Evolutionary conservation across 2,329 filamentous ascomycete species (phyloP), one percentile per base, ranked within the genome.

Genomic region (Fusarium hainanense): DNA sequence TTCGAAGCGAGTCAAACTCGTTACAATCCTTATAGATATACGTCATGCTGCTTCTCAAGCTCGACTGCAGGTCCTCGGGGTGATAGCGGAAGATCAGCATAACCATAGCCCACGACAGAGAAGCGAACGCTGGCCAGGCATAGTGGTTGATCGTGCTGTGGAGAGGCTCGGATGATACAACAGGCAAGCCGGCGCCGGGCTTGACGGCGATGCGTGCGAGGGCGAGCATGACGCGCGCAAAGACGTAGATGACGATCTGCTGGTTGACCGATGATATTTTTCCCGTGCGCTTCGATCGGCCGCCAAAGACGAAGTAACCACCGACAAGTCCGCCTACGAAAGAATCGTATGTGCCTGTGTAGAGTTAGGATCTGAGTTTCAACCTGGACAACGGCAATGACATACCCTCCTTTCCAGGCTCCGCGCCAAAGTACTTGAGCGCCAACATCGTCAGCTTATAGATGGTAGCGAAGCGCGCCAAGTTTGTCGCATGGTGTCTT

Each of bases 241-340:
- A 98, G 68, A 99, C 92, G 84, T 99, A 99, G 75, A 98, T 93
- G 79, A 97, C 94, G 78, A 99, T 99, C 85, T 99, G 95, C 84
- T 98, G 93, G 82, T 91, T 97, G 68, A 98, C 91, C 69, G 89
- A 92, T 66, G 91, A 92, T 76, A 93, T 90, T 78, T 87, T 87
- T 74, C 91, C 91, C 40, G 82, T 83, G 64, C 92, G 90, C 75
- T 79, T 81, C 43, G 85, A 87, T 63, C 87, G 85, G 43, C 84
- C 80, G 50, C 95, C 96, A 79, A 99, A 99, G 68, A 98, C 93
- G 66, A 93, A 82, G 85, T 98, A 99, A 55, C 96, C 96, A 76
- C 96, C 96, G 48, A 97, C 78, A 10, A 98, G 83, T 10, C 96
- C 96, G 13, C 93, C 92, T 65, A 98, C 80, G 81, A 99, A 96